phyloP scores from a whole-genome alignment of 768 basidiomycete species.

The Lactarius hatsudake region DNA sequence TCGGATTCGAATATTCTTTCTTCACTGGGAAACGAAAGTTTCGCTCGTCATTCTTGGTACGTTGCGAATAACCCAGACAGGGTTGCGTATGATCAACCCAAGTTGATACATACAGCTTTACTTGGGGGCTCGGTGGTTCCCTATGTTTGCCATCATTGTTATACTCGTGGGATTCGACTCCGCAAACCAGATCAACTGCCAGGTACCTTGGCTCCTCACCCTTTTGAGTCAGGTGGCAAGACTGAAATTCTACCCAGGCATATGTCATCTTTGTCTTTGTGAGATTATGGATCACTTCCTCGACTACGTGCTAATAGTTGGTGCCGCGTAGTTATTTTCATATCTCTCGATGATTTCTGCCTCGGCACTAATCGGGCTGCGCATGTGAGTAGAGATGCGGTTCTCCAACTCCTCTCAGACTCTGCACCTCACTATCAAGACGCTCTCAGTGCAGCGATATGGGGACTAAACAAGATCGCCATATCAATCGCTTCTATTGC shows the following conservation, averaged over 20 bases:
- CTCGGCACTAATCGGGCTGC: constrained; percentile 17
- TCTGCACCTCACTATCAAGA: not conserved
- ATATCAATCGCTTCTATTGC: not conserved
- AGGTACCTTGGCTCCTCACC: not conserved
- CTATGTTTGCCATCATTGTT: not conserved
- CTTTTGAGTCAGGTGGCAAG: not conserved
- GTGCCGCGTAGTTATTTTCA: not conserved
- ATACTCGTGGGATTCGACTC: not conserved
- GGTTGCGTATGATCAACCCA: not conserved
- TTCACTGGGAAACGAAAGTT: not conserved
- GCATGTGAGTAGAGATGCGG: constrained; percentile 13
- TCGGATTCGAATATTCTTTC: not conserved
- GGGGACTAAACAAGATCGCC: constrained; percentile 3
- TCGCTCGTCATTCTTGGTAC: not conserved
- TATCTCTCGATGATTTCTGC: constrained; percentile 7
- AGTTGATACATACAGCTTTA: not conserved
- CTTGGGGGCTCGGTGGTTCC: not conserved
- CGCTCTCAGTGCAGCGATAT: constrained; percentile 8
- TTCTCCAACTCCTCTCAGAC: no score
- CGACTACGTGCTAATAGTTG: not conserved
- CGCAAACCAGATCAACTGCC: not conserved
- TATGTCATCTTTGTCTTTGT: not conserved
- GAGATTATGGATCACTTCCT: not conserved
- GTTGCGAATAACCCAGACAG: not conserved
- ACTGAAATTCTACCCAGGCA: not conserved